phyloP scores from a whole-genome alignment of 805 yeast genomes.

The Ogataea trehaloabstinens region DNA sequence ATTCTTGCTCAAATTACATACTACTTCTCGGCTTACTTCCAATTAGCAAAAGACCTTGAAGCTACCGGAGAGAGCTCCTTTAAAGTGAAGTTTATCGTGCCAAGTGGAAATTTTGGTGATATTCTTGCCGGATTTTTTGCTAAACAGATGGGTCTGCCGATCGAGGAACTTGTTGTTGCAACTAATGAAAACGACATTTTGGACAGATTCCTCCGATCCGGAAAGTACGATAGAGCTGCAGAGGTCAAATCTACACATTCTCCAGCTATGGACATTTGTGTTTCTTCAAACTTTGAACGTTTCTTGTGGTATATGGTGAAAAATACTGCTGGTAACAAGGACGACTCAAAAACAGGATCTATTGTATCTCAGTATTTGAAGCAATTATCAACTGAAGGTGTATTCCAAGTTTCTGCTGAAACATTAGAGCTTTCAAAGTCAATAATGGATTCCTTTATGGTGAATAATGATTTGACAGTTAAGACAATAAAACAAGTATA shows the following conservation, averaged over 20 bases:
- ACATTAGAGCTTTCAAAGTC: slow-evolving; percentile 64
- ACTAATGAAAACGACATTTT: slow-evolving; percentile 95
- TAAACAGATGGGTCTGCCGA: slow-evolving; percentile 91
- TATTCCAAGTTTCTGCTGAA: slow-evolving; percentile 64
- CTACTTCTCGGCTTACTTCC: slow-evolving; percentile 90
- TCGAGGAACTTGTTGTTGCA: slow-evolving; percentile 83
- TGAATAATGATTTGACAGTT: slow-evolving; percentile 75
- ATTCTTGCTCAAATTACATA: slow-evolving; percentile 96
- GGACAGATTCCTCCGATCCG: slow-evolving; percentile 86
- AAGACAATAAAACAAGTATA: slow-evolving; percentile 73
- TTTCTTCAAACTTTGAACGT: slow-evolving; percentile 95
- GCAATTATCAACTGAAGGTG: slow-evolving; percentile 71
- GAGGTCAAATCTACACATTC: slow-evolving; percentile 84
- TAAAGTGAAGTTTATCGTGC: slow-evolving; percentile 83
- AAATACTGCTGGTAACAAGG: slow-evolving; percentile 58
- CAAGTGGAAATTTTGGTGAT: slow-evolving; percentile 98
- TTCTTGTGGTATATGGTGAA: slow-evolving; percentile 91
- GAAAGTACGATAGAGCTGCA: slow-evolving; percentile 73
- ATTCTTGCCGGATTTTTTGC: slow-evolving; percentile 96
- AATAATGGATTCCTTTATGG: slow-evolving; percentile 77
- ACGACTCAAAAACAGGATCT: slow-evolving; percentile 69
- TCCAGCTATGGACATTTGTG: slow-evolving; percentile 98
- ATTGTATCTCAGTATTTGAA: slow-evolving; percentile 74
- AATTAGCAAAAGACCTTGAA: slow-evolving; percentile 43
- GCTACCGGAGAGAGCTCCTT: slow-evolving; percentile 28